Percentiles rank a stretch among this genome's conserved stretches.
Conservation (phyloP, 2,329 filamentous ascomycete species). For the Fusarium veterinarium region DNA sequence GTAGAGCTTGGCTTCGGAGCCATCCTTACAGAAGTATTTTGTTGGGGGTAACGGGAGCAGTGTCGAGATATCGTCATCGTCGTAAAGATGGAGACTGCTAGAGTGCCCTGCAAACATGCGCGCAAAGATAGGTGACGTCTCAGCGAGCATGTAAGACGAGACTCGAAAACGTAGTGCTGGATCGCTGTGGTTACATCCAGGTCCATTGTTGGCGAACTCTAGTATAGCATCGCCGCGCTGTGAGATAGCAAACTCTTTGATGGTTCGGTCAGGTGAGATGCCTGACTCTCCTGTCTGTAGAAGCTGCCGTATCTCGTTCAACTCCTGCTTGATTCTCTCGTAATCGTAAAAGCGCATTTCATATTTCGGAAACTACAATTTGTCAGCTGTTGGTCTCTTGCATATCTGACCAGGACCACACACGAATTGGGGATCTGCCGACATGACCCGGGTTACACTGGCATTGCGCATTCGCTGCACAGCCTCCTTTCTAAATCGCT, state of each 20-base stretch:
- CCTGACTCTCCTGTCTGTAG: conserved; percentile 56
- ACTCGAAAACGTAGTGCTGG: conserved; percentile 63
- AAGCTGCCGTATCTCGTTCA: conserved; percentile 54
- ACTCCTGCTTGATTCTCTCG: conserved; percentile 57
- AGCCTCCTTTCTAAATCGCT: conserved; percentile 54
- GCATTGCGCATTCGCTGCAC: conserved; percentile 60
- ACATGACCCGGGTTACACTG: conserved; percentile 56
- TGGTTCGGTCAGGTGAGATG: conserved; percentile 52
- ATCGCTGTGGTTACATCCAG: conserved; percentile 46
- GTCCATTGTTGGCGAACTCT: conserved; percentile 60
- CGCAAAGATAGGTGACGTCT: conserved; percentile 64
- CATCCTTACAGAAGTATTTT: conserved; percentile 56
- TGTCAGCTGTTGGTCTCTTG: conserved; percentile 13
- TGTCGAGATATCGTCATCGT: conserved; percentile 51
- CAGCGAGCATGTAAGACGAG: conserved; percentile 61
- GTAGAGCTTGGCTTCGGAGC: conserved; percentile 59
- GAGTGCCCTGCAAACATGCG: conserved; percentile 56
- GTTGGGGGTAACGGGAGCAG: conserved; percentile 52
- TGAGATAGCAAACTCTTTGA: conserved; percentile 58
- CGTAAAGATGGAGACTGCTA: conserved; percentile 48
- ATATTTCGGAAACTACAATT: conserved; percentile 54
- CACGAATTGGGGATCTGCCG: conserved; percentile 58
- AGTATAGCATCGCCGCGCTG: conserved; percentile 61
- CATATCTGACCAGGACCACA: background rate
- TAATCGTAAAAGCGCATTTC: conserved; percentile 61